These are phyloP conservation scores for Pyricularia sp. DNA, from an alignment of 2,329 filamentous ascomycete genomes.

Conservation along the genomic window DNA sequence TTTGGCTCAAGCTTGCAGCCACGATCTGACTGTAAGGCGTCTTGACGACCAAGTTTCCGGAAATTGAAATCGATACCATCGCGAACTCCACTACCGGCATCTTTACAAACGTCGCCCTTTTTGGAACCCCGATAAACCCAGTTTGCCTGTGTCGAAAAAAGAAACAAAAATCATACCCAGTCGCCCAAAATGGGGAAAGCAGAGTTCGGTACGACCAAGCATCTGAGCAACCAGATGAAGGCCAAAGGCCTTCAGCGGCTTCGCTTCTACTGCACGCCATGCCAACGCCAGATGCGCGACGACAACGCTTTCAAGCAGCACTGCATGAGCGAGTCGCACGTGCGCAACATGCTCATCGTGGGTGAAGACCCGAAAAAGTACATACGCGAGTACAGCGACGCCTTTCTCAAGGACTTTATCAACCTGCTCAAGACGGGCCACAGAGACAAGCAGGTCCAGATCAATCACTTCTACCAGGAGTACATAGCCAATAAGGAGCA, in stretches of 20 bases:
- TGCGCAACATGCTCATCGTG: constrained; percentile 80
- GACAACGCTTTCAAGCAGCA: constrained; percentile 92
- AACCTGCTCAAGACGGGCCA: constrained; percentile 72
- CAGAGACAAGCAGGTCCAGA: constrained; percentile 79
- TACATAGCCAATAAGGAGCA: constrained; percentile 85
- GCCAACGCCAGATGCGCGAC: constrained; percentile 63
- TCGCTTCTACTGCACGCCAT: constrained; percentile 85
- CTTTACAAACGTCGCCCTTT: not conserved
- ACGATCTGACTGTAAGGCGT: not conserved
- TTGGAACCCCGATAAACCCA: not conserved
- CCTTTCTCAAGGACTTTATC: constrained; percentile 75
- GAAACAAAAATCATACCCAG: not conserved
- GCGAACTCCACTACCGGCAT: not conserved
- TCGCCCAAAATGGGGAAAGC: constrained; percentile 70
- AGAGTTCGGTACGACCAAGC: constrained; percentile 86
- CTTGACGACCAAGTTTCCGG: not conserved
- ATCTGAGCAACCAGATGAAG: constrained; percentile 86
- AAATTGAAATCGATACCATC: not conserved
- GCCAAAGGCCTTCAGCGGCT: constrained; percentile 68
- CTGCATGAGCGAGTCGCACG: constrained; percentile 73
- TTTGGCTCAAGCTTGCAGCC: not conserved
- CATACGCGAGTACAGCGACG: constrained; percentile 70
- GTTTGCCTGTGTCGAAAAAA: not conserved
- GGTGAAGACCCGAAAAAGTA: constrained; percentile 79
- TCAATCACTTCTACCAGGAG: constrained; percentile 93